These are phyloP conservation scores for Astrothelium macrocarpum DNA, from an alignment of 495 filamentous ascomycete genomes.

Conservation along the genomic window DNA sequence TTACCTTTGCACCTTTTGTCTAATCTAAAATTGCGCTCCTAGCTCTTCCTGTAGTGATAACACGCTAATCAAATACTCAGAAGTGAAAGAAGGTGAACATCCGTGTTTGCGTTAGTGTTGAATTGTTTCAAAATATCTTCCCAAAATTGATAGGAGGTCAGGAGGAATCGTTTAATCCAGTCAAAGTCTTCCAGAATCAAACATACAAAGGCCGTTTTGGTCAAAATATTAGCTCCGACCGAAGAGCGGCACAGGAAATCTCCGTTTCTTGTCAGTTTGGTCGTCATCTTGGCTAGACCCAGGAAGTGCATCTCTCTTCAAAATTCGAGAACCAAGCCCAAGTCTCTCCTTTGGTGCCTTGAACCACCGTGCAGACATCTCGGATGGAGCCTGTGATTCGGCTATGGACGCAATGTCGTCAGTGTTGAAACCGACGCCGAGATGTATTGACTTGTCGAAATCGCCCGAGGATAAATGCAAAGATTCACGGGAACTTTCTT, in stretches of 20 bases:
- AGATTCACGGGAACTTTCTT: not conserved
- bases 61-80: too few species aligned
- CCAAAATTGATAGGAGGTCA: too few species aligned
- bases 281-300: conserved; percentile 22
- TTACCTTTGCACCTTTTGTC: too few species aligned
- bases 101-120: too few species aligned
- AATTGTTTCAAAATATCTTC: too few species aligned
- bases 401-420: not conserved
- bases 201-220: not conserved
- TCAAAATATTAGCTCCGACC: not conserved
- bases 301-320: conserved; percentile 21
- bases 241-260: not conserved
- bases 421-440: not conserved
- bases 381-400: conserved; percentile 17
- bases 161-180: too few species aligned
- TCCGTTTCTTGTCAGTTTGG: not conserved
- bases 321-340: conserved; percentile 25
- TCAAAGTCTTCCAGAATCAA: not conserved
- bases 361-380: conserved; percentile 27
- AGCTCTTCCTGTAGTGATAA: too few species aligned
- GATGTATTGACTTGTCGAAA: not conserved
- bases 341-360: conserved; percentile 28
- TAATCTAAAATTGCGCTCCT: too few species aligned
- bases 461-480: not conserved
- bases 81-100: too few species aligned